Percentiles rank a stretch among this genome's conserved stretches.
phyloP scores from a whole-genome alignment of 306 rosid genomes.

The Vigna angularis region DNA sequence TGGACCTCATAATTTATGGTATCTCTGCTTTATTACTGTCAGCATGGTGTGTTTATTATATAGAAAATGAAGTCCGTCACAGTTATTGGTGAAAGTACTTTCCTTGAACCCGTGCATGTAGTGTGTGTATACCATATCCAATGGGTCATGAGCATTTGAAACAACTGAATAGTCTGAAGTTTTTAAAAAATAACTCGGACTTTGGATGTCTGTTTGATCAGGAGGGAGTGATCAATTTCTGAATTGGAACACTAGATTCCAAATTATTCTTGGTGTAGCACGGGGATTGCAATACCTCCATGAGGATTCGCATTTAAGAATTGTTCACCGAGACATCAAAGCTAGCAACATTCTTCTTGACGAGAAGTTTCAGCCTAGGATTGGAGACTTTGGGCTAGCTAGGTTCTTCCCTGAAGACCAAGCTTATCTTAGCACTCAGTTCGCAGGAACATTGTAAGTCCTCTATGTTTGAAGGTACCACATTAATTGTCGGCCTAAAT shows the following conservation, averaged over 20 bases:
- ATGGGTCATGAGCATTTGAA: constrained; percentile 11
- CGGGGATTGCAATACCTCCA: constrained; percentile 91
- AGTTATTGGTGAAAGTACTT: not conserved
- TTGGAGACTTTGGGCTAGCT: constrained; percentile 94
- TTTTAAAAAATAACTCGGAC: not conserved
- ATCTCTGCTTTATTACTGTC: constrained; percentile 26
- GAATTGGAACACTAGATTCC: constrained; percentile 74
- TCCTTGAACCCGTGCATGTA: constrained; percentile 13
- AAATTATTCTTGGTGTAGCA: constrained; percentile 83
- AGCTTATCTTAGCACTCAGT: constrained; percentile 85
- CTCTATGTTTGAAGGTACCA: not conserved
- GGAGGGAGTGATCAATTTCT: constrained; percentile 66
- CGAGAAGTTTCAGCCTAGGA: constrained; percentile 79
- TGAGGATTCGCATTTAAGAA: constrained; percentile 87
- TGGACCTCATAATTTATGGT: constrained; percentile 78
- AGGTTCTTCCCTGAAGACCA: constrained; percentile 96
- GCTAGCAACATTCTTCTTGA: constrained; percentile 98
- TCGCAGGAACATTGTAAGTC: constrained; percentile 93
- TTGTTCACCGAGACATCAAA: constrained; percentile 90
- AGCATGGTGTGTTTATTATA: constrained; percentile 1
- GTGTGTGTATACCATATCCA: constrained; percentile 5
- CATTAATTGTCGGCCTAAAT: too few species aligned
- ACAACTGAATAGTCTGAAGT: not conserved
- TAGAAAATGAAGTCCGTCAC: not conserved
- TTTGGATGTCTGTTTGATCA: constrained; percentile 41